Evolutionary conservation across 1,139 yeast genomes (phyloP), one percentile per base, ranked within the genome.

Genomic region (Protomyces macrosporus): DNA sequence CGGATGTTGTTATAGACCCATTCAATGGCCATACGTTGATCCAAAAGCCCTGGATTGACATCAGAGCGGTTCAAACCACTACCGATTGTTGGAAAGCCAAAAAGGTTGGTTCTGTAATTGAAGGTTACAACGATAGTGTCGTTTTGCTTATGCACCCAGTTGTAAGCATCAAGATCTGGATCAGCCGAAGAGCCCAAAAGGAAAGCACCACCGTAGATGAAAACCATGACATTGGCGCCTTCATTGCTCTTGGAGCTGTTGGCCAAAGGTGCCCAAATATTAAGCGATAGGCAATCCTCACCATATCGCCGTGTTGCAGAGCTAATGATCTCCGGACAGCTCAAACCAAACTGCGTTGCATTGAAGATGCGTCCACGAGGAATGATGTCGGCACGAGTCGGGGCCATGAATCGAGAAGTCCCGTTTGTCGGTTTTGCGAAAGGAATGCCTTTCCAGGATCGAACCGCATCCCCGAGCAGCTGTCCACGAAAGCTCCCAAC

Each of bases 1-100:
- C 64, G 70, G 60, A 75, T 74, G 65, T 76, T 76, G 37, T 69
- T 67, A 58, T 72, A 65, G 10, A 75, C 73, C 79, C 79, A 76
- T 33, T 74, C 65, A 39, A 76, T 63, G 0, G 76, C 78, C 63
- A 66, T 40, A 6, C 73, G 65, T 37, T 71, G 73, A 65, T 77
- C 79, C 56, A 72, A 70, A 7, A 75, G 60, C 0, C 74, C 78
- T 42, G 48, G 48, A 42, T n/a, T 16, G 7, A 42, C 48, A 7
- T 16, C 6, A n/a, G 30, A 6, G 7, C 48, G 48, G 14, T n/a
- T n/a, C 9, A n/a, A n/a, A 7, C 30, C 48, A n/a, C 30, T n/a
- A 7, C 30, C 30, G 23, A n/a, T 16, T 6, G 35, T 30, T 2
- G 56, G 56, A 23, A 53, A 53, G 7, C 56, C 56, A 30, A 53